Conservation (phyloP, 768 basidiomycete species). For the Mycena indigotica region DNA sequence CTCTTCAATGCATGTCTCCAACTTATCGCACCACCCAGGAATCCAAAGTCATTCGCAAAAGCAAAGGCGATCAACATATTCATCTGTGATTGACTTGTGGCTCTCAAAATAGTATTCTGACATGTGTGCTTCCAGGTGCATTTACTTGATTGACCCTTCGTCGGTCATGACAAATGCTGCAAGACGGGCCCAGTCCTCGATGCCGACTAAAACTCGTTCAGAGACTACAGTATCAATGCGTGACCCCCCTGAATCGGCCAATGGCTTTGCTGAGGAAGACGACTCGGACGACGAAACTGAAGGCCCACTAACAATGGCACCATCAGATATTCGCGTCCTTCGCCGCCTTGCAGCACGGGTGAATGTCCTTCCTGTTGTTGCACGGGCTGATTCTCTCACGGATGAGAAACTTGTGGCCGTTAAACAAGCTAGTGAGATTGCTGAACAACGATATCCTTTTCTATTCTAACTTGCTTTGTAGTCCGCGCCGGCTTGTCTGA, state of each 20-base stretch:
- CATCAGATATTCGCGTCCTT: constrained; percentile 78
- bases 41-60: constrained; percentile 85
- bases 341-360: constrained; percentile 70
- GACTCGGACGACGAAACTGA: constrained; percentile 53
- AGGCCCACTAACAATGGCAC: constrained; percentile 65
- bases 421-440: constrained; percentile 63
- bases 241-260: constrained; percentile 54
- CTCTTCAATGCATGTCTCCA: constrained; percentile 2
- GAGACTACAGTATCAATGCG: constrained; percentile 63
- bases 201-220: constrained; percentile 62
- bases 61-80: constrained; percentile 87
- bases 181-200: constrained; percentile 49
- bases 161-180: constrained; percentile 61
- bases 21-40: constrained; percentile 49
- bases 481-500: constrained; percentile 67
- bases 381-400: constrained; percentile 80
- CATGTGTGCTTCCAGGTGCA: constrained; percentile 54
- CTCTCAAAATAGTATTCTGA: constrained; percentile 10
- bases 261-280: constrained; percentile 54
- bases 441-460: constrained; percentile 8
- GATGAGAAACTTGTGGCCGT: constrained; percentile 71
- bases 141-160: constrained; percentile 82
- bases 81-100: constrained; percentile 63
- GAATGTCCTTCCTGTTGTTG: constrained; percentile 83
- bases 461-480: constrained; percentile 12